Evolutionary conservation across 176 grass and related monocot species (phyloP).

Genomic region (Bothriochloa decipiens): DNA sequence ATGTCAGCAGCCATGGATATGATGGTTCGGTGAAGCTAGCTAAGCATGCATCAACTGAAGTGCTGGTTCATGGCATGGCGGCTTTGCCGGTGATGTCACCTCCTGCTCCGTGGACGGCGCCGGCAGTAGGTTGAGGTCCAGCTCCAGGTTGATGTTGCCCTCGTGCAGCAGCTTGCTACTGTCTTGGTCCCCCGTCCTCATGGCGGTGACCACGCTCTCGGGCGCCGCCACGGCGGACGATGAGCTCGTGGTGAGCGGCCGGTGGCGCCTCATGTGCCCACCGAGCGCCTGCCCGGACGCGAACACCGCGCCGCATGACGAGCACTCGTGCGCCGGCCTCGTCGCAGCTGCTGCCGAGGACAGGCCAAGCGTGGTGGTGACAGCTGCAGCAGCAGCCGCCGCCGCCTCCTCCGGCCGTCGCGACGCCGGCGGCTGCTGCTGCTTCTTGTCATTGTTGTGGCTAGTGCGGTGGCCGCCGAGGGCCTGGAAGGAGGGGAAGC

Average conservation of each 20-base stretch:
- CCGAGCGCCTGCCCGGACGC: slow-evolving; percentile 64
- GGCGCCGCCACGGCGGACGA: not conserved
- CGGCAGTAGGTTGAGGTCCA: slow-evolving; percentile 67
- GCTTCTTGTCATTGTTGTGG: slow-evolving; percentile 39
- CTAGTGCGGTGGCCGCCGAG: slow-evolving; percentile 71
- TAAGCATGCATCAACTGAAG: not conserved
- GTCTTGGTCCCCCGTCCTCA: not conserved
- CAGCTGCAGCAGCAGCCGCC: not conserved
- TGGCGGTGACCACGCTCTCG: not conserved
- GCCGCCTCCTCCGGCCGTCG: slow-evolving; percentile 18
- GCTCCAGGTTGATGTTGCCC: not conserved
- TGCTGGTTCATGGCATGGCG: not conserved
- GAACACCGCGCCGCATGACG: slow-evolving; percentile 46
- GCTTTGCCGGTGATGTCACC: slow-evolving; percentile 3
- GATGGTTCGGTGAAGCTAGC: not conserved
- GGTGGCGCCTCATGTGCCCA: slow-evolving; percentile 73
- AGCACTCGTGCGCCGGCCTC: slow-evolving; percentile 45
- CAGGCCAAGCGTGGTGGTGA: not conserved
- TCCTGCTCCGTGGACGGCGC: slow-evolving; percentile 21
- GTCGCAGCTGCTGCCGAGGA: not conserved
- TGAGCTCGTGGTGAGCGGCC: slow-evolving; percentile 31
- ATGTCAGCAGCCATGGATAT: not conserved
- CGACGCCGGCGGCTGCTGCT: not conserved
- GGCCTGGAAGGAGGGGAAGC: slow-evolving; percentile 63
- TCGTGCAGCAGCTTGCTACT: not conserved